Evolutionary conservation across 305 asterid species (phyloP), one percentile per base, ranked within the genome.

Genomic region (Fraxinus sp.): DNA sequence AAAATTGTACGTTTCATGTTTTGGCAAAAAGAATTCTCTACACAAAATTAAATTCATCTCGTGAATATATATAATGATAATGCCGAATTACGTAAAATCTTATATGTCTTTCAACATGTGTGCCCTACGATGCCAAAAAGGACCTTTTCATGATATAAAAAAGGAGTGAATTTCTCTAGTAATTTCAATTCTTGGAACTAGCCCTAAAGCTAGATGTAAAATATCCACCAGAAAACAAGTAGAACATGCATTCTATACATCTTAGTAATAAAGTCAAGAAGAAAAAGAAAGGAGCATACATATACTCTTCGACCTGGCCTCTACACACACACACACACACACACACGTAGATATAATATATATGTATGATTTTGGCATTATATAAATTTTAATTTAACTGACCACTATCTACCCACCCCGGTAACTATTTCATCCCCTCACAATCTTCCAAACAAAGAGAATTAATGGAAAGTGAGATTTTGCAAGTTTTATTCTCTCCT

Each of bases 401-500:
- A 86, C 91, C 92, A 88, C 95, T 96, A 86, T 87, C 88, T 87
- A 52, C 85, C 87, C 79, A 71, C 75, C 46, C 78, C 62, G 52
- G 66, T 55, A 80, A 84, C 83, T 81, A 79, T 82, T 87, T 70
- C 87, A 82, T 83, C 75, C 24, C 71, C 77, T 79, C 92, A 91
- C 92, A 92, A 91, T 79, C 94, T 89, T 90, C 97, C 97, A 94
- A 92, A 91, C 88, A 73, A 90, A 88, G 90, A 91, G 93, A 90
- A 93, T 90, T 52, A 86, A 83, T 84, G 87, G 94, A 92, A 91
- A 91, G 94, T 87, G 95, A 91, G 92, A 92, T 89, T n/a, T 90
- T 88, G 78, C 86, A 86, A 87, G 88, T 82, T 81, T 86, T 82
- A 85, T 88, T 90, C 89, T 79, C 84, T 77, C 80, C 49, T 57